A percentile compares a stretch with the other conserved stretches of the same genome.
Evolutionary conservation across 257 asterid genomes (phyloP).

Genomic region (Jacaranda copaia): DNA sequence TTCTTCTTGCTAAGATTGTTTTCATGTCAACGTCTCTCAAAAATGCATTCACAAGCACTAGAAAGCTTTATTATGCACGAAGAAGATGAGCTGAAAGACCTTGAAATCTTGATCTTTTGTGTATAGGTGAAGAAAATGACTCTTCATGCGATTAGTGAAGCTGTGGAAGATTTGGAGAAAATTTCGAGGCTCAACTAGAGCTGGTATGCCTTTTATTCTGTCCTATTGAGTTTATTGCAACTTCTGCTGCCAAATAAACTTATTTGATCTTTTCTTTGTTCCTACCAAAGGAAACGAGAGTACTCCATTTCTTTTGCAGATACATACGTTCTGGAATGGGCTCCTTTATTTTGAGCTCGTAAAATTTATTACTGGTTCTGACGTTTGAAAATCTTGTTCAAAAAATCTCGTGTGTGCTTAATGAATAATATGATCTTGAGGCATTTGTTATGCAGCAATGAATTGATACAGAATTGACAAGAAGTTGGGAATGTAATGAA

Average conservation of each 20-base stretch:
- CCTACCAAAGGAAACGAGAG: too few species aligned
- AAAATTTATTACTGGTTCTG: too few species aligned
- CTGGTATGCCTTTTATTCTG: slow-evolving; percentile 35
- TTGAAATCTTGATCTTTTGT: slow-evolving; percentile 25
- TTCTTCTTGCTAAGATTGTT: background rate
- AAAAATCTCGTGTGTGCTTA: background rate
- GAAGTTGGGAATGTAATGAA: background rate
- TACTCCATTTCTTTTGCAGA: too few species aligned
- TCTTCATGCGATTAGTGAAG: slow-evolving; percentile 55
- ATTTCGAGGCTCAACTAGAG: slow-evolving; percentile 32
- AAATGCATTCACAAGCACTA: slow-evolving; percentile 2
- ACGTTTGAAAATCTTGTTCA: too few species aligned
- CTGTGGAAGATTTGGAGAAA: slow-evolving; percentile 45
- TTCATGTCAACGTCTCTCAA: background rate
- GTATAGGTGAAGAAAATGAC: slow-evolving; percentile 81
- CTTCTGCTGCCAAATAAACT: background rate
- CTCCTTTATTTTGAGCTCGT: too few species aligned
- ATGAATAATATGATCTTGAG: slow-evolving; percentile 16
- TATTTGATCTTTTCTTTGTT: too few species aligned
- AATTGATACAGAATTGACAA: background rate
- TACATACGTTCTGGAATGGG: too few species aligned
- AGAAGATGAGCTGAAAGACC: background rate
- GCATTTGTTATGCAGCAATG: background rate
- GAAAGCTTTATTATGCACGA: background rate
- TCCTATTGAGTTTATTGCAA: background rate